Percentiles rank a stretch among this genome's conserved stretches.
Conservation (phyloP, 768 basidiomycete genomes). For the Calocybe indica region DNA sequence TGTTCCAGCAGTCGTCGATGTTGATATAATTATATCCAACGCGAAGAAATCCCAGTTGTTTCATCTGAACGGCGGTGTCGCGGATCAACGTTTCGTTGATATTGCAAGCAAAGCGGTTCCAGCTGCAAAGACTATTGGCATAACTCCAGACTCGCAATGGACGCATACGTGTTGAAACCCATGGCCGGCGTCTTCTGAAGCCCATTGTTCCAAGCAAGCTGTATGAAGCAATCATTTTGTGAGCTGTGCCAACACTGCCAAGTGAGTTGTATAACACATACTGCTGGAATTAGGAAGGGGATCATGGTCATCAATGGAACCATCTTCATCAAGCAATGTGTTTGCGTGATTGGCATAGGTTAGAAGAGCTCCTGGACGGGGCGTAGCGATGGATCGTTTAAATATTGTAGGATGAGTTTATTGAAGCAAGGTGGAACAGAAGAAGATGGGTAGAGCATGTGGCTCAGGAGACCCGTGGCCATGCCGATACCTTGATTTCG, state of each 20-base stretch:
- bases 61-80: constrained; percentile 15
- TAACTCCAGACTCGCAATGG: background rate
- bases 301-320: too few relatives aligned
- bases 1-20: constrained; percentile 20
- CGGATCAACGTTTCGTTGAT: constrained; percentile 18
- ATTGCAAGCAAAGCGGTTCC: constrained; percentile 19
- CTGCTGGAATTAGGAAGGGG: background rate
- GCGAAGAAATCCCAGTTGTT: constrained; percentile 14
- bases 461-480: too few relatives aligned
- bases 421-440: too few relatives aligned
- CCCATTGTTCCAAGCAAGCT: constrained; percentile 15
- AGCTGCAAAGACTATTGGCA: constrained; percentile 5
- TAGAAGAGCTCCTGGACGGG: too few relatives aligned
- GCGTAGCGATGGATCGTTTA: too few relatives aligned
- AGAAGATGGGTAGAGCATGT: too few relatives aligned
- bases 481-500: too few relatives aligned
- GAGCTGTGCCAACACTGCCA: background rate
- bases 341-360: too few relatives aligned
- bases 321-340: too few relatives aligned
- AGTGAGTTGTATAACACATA: background rate
- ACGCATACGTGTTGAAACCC: constrained; percentile 18
- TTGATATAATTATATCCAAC: constrained; percentile 20
- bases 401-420: too few relatives aligned
- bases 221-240: background rate
- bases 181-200: constrained; percentile 17